These are phyloP conservation scores for Xylaria cubensis DNA, from an alignment of 495 filamentous ascomycete genomes.

Conservation along the genomic window DNA sequence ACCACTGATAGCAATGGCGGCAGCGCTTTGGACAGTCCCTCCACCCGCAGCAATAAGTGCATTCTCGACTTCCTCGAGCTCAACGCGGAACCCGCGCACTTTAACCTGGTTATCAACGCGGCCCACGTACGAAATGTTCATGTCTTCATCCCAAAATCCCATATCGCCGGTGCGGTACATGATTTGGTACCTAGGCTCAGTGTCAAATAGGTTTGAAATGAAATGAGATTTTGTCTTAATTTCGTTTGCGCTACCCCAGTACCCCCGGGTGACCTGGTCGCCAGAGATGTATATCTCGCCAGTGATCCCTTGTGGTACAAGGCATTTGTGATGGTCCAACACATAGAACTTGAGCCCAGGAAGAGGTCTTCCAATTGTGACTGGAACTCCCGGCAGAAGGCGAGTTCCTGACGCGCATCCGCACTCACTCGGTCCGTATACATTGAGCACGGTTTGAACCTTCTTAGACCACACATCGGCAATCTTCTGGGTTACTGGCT, in stretches of 20 bases:
- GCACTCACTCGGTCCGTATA: not conserved
- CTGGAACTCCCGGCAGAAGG: not conserved
- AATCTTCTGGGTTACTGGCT: not conserved
- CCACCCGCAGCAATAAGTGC: not conserved
- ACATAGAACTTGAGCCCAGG: not conserved
- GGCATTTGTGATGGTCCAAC: not conserved
- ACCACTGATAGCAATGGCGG: not conserved
- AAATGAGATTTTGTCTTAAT: not conserved
- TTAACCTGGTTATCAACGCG: not conserved
- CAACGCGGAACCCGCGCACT: not conserved
- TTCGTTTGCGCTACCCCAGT: not conserved
- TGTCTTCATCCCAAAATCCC: not conserved
- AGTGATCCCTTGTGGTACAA: not conserved
- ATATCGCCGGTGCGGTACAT: slow-evolving; percentile 2
- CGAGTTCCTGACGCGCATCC: not conserved
- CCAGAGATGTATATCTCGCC: not conserved
- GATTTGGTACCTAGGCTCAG: not conserved
- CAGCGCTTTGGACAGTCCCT: not conserved
- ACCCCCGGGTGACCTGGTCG: not conserved
- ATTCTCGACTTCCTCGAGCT: slow-evolving; percentile 3
- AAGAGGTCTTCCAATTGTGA: not conserved
- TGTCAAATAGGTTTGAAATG: not conserved
- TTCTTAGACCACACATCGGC: not conserved
- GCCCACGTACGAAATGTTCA: not conserved
- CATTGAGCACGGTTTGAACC: not conserved